Evolutionary conservation across 768 basidiomycete genomes (phyloP).

Genomic region (Amanita muscaria): DNA sequence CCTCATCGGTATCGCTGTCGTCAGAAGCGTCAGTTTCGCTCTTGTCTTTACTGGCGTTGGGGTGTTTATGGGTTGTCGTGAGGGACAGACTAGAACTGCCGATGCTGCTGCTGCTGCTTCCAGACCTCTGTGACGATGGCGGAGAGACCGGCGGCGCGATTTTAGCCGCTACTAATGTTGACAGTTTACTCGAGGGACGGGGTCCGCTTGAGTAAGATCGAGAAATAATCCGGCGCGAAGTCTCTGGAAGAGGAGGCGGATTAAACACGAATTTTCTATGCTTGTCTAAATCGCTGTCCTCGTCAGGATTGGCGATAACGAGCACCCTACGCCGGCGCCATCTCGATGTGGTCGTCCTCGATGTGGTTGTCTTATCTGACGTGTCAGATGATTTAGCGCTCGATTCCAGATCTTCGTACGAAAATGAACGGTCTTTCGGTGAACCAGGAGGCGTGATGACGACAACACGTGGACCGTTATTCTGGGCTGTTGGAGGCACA

Average conservation of each 20-base stretch:
- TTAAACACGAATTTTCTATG: conserved; percentile 15
- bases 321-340: conserved; percentile 8
- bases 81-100: neutral
- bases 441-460: conserved; percentile 23
- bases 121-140: neutral
- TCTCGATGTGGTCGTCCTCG: conserved; percentile 8
- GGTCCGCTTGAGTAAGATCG: neutral
- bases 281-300: neutral
- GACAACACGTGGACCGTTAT: conserved; percentile 25
- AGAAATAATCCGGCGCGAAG: too few relatives aligned
- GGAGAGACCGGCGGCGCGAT: neutral
- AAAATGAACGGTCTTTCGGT: conserved; percentile 11
- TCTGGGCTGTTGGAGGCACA: neutral
- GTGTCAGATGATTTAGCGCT: conserved; percentile 11
- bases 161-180: too few relatives aligned
- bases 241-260: conserved; percentile 25
- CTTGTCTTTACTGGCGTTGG: conserved; percentile 5
- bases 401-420: conserved; percentile 7
- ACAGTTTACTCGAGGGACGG: too few relatives aligned
- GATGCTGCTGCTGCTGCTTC: conserved; percentile 1
- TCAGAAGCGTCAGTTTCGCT: conserved; percentile 3
- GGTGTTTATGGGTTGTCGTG: conserved; percentile 6
- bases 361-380: conserved; percentile 9
- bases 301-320: conserved; percentile 13
- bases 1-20: conserved; percentile 15